Evolutionary conservation across 1,284 basidiomycete species (phyloP).

Genomic region (Microbotryum silenes-acaulis): DNA sequence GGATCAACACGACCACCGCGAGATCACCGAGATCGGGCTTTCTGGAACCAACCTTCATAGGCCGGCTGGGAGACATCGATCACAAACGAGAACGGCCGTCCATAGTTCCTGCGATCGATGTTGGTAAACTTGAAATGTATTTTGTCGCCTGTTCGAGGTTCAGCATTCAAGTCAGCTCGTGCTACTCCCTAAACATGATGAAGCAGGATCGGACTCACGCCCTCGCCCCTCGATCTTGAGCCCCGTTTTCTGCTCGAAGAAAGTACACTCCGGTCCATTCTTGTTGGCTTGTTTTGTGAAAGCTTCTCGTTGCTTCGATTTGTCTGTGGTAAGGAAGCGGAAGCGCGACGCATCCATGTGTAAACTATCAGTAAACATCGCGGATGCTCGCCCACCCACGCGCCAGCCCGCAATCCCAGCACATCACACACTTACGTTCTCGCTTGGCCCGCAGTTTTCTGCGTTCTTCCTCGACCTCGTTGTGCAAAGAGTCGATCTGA

Average conservation of each 20-base stretch:
- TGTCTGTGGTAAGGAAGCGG: conserved; percentile 14
- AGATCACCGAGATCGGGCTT: background rate
- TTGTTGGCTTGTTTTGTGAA: conserved; percentile 26
- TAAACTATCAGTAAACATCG: conserved; percentile 1
- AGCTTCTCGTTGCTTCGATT: conserved; percentile 21
- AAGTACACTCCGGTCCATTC: conserved; percentile 35
- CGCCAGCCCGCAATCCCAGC: background rate
- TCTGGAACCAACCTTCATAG: conserved; percentile 21
- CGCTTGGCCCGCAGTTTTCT: conserved; percentile 23
- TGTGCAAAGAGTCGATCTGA: conserved; percentile 29
- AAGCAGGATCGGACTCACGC: conserved; percentile 17
- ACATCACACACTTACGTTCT: background rate
- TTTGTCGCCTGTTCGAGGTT: conserved; percentile 21
- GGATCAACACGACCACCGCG: background rate
- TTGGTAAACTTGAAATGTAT: conserved; percentile 35
- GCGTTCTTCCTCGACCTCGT: conserved; percentile 32
- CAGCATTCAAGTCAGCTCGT: background rate
- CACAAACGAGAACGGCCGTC: conserved; percentile 33
- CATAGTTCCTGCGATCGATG: conserved; percentile 30
- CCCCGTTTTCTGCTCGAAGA: conserved; percentile 34
- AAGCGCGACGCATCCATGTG: background rate
- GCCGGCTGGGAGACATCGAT: conserved; percentile 29
- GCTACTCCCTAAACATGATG: background rate
- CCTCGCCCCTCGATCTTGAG: conserved; percentile 31
- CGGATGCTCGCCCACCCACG: background rate